phyloP scores from a whole-genome alignment of 1,139 yeast species.

The Pichia sp. region DNA sequence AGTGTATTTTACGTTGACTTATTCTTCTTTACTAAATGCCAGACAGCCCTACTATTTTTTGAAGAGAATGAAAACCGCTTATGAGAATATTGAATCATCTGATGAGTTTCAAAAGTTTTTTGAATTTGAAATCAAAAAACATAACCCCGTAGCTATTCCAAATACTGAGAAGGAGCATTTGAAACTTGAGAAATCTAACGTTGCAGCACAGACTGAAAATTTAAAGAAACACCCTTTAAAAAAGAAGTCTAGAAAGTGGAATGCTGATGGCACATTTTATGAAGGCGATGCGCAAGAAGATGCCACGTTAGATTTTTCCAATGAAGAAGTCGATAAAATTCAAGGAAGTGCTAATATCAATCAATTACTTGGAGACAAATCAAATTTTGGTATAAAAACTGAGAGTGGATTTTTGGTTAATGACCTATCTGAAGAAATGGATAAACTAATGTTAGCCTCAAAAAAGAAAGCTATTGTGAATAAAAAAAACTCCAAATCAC shows the following conservation, averaged over 20 bases:
- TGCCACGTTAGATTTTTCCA: conserved; percentile 41
- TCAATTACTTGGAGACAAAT: conserved; percentile 32
- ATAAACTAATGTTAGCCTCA: conserved; percentile 30
- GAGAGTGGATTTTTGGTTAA: conserved; percentile 44
- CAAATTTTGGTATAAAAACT: conserved; percentile 39
- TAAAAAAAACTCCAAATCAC: conserved; percentile 23
- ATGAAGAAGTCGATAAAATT: conserved; percentile 9
- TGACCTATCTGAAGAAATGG: conserved; percentile 41
- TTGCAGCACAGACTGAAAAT: neutral
- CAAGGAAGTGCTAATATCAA: conserved; percentile 19
- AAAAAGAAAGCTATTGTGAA: conserved; percentile 15
- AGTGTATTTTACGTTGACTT: conserved; percentile 27
- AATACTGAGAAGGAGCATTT: conserved; percentile 10
- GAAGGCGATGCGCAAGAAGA: conserved; percentile 28
- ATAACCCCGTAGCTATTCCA: conserved; percentile 5
- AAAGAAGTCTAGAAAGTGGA: conserved; percentile 38
- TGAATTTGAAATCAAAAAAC: conserved; percentile 19
- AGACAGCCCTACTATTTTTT: conserved; percentile 31
- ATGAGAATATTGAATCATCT: conserved; percentile 18
- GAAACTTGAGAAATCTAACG: conserved; percentile 3
- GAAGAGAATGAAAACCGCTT: conserved; percentile 22
- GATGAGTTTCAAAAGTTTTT: conserved; percentile 26
- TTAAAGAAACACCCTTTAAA: conserved; percentile 11
- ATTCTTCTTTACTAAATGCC: conserved; percentile 29
- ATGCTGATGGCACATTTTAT: conserved; percentile 41